Base-by-base conservation (phyloP, 2,329 filamentous ascomycete species). In the Penicillium sp. region DNA sequence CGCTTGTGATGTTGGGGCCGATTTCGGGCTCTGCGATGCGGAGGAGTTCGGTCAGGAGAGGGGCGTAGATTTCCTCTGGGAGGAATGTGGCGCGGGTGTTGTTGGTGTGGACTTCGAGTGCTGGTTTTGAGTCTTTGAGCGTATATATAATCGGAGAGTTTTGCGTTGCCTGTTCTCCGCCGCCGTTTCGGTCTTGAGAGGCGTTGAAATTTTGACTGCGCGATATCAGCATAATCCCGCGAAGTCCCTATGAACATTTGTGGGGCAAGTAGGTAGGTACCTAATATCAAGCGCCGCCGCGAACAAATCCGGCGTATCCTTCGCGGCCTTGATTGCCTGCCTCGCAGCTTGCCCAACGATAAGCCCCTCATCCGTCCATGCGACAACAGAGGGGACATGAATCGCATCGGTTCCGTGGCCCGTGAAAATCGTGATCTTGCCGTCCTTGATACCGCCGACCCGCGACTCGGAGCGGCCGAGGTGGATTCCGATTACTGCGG, bases 61-160 rank as follows among this genome's bases (percentile, higher is more conserved):
- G 19, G 21, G 58, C 51, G 21, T 60, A 60, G n/a, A 60, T 55
- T 19, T 60, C 51, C 7, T 55, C 44, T 0, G 58, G 44, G 2
- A 13, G 21, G 9, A 55, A 44, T 19, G 50, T 50, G 21, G 26
- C 13, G 30, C 35, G 19, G 7, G 21, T 49, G 47, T 7, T 23
- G 17, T 30, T 21, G 9, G 9, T 44, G 30, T 19, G n/a, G 17
- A 38, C 5, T 41, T 17, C 35, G 35, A 15, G 35, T 13, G 35
- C 11, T 15, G 35, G 31, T 38, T 38, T 41, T 41, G 35, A 26
- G 5, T 26, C 26, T 26, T 41, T 13, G 3, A 41, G 45, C 17
- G 19, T 21, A 11, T 47, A 47, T 47, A 5, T 7, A 9, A 29
- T 51, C 17, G 7, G 23, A 17, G 11, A 45, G 29, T 35, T 9